Evolutionary conservation across 371 early-diverging fungal genomes (phyloP), one percentile per base, ranked within the genome.

Genomic region (Dinochytrium kinnereticum): DNA sequence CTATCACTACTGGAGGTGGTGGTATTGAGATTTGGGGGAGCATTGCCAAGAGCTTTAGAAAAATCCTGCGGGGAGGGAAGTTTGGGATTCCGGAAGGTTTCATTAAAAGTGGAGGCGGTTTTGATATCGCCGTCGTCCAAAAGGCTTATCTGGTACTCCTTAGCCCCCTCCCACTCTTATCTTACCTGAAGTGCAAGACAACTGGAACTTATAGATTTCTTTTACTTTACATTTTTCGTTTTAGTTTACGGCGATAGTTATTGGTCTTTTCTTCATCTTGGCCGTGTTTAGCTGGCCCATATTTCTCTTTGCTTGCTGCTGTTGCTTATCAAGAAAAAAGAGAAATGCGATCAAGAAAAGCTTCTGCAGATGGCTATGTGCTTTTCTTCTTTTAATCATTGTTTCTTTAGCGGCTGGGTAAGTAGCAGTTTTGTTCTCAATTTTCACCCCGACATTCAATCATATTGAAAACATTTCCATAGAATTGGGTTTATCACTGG

Each of bases 401-500:
- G 66, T 66, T 44, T 26, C 44, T 21, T 5, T 40, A 19, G 44
- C 44, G 24, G 30, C 44, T n/a, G 30, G 26, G 66, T 66, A 66
- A 66, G 66, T 44, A n/a, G 3, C 24, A 3, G 17, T 28, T n/a
- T 28, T 36, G 17, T 26, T 15, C 30, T 19, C 7, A 21, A 31
- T 64, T 40, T 66, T 40, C 30, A 40, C 33, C 33, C 3, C 34
- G 24, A 3, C 24, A 26, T 51, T 61, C 5, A 33, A 33, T 34
- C 7, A 13, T 37, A 15, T 15, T 24, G 13, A 33, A 33, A 13
- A 2, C 36, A 33, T 34, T 36, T 61, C 10, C 5, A 51, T 33
- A 68, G 68, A 7, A 21, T 68, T 15, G n/a, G 49, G 17, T 68
- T 68, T 34, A 51, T 68, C 51, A 68, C 68, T 21, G 68, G 68